Percentiles rank a stretch among this genome's conserved stretches.
These are phyloP conservation scores for Russula foetens DNA, from an alignment of 768 basidiomycete genomes.

Conservation along the genomic window DNA sequence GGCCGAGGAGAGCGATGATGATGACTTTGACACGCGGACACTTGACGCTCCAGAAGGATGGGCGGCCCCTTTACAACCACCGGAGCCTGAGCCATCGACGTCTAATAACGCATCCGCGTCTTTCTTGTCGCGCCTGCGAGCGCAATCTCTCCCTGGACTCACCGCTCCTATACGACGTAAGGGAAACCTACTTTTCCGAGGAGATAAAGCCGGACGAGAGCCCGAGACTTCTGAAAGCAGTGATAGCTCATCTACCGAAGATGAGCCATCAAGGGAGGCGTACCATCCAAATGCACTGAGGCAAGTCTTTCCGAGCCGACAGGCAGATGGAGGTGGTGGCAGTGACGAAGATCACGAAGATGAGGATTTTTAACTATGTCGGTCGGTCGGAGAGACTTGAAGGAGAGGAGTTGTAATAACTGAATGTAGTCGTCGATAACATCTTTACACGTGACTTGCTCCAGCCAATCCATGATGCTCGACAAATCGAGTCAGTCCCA, in stretches of 20 bases:
- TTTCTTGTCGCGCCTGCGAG: slow-evolving; percentile 18
- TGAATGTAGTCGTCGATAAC: too few relatives aligned
- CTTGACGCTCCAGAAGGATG: slow-evolving; percentile 6
- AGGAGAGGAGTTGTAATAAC: too few relatives aligned
- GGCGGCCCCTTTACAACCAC: slow-evolving; percentile 1
- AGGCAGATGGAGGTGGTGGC: neutral
- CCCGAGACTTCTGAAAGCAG: slow-evolving; percentile 14
- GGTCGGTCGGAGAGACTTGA: too few relatives aligned
- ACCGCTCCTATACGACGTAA: slow-evolving; percentile 3
- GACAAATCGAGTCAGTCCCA: neutral
- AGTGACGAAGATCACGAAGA: slow-evolving; percentile 11
- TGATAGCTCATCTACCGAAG: slow-evolving; percentile 17
- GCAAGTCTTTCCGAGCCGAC: slow-evolving; percentile 7
- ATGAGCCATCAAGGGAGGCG: neutral
- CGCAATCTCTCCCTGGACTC: slow-evolving; percentile 19
- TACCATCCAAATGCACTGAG: slow-evolving; percentile 3
- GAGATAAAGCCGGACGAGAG: neutral
- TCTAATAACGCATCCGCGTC: slow-evolving; percentile 2
- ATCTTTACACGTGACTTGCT: too few relatives aligned
- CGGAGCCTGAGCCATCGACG: neutral
- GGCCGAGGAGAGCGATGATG: slow-evolving; percentile 18
- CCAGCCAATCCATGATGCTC: too few relatives aligned
- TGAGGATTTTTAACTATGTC: slow-evolving; percentile 5
- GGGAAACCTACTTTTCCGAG: neutral
- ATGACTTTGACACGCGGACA: slow-evolving; percentile 19